Evolutionary conservation across 2,329 filamentous ascomycete genomes (phyloP).

Genomic region (Verticillium dahliae): DNA sequence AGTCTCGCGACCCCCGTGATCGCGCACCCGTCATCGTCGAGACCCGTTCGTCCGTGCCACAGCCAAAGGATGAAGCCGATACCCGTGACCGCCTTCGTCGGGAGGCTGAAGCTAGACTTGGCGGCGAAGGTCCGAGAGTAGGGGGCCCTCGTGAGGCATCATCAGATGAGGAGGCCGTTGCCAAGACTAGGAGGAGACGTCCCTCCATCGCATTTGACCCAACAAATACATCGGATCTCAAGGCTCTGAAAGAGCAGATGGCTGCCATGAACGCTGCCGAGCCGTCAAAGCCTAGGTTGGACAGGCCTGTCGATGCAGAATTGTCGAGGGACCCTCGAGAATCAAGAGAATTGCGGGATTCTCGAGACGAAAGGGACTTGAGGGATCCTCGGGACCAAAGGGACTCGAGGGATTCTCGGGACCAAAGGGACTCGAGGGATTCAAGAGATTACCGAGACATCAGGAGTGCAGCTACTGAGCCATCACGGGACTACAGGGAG

Average conservation of each 20-base stretch:
- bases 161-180: slow-evolving; percentile 31
- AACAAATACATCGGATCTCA: slow-evolving; percentile 43
- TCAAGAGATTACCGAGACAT: neutral
- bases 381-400: neutral
- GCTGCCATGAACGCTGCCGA: slow-evolving; percentile 28
- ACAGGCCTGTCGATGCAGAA: neutral
- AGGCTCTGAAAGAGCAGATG: slow-evolving; percentile 43
- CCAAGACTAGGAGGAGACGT: slow-evolving; percentile 26
- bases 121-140: slow-evolving; percentile 22
- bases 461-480: neutral
- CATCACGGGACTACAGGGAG: neutral
- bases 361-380: neutral
- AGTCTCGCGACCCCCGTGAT: slow-evolving; percentile 8
- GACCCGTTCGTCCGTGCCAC: slow-evolving; percentile 6
- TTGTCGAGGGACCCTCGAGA: slow-evolving; percentile 2
- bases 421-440: too few species aligned
- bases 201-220: slow-evolving; percentile 39
- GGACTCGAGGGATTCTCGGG: too few species aligned
- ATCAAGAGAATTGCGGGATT: slow-evolving; percentile 2
- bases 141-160: slow-evolving; percentile 31
- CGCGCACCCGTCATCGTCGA: slow-evolving; percentile 14
- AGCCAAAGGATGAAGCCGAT: slow-evolving; percentile 11
- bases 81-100: slow-evolving; percentile 24
- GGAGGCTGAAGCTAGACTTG: slow-evolving; percentile 30
- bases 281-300: neutral